Conservation (phyloP, 208 protist genomes). For the Vickermania ingenoplastis region DNA sequence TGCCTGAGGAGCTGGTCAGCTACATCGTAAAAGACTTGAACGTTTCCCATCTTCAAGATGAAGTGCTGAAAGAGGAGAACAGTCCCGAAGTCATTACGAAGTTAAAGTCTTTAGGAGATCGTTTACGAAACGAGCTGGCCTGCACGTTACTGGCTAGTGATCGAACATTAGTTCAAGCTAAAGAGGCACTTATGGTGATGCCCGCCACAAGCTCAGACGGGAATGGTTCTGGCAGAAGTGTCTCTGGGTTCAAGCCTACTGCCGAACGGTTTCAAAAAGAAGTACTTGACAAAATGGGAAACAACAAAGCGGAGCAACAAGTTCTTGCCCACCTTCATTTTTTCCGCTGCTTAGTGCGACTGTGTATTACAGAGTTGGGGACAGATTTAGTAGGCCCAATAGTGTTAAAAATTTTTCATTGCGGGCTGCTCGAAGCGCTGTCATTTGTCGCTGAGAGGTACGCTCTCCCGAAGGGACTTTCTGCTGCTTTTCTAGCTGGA, state of each 20-base stretch:
- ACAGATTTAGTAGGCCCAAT: conserved; percentile 48
- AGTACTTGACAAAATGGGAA: too few species aligned
- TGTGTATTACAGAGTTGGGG: conserved; percentile 47
- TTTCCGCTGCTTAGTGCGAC: conserved; percentile 43
- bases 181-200: conserved; percentile 36
- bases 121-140: conserved; percentile 55
- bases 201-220: conserved; percentile 10
- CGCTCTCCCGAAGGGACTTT: conserved; percentile 29
- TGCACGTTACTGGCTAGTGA: conserved; percentile 45
- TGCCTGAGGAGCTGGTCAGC: conserved; percentile 28
- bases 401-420: conserved; percentile 45
- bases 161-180: conserved; percentile 28
- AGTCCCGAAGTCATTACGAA: conserved; percentile 20
- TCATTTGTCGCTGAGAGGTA: conserved; percentile 68
- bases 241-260: too few species aligned
- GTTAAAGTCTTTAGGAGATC: conserved; percentile 29
- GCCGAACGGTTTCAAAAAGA: too few species aligned
- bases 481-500: conserved; percentile 20
- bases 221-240: neutral
- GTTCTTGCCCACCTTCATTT: conserved; percentile 62
- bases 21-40: conserved; percentile 43
- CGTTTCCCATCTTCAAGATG: conserved; percentile 28
- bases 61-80: conserved; percentile 4
- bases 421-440: conserved; percentile 49
- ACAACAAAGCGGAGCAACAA: conserved; percentile 53